These are phyloP conservation scores for Sarocladium brachiariae DNA, from an alignment of 2,329 filamentous ascomycete species.

Conservation along the genomic window DNA sequence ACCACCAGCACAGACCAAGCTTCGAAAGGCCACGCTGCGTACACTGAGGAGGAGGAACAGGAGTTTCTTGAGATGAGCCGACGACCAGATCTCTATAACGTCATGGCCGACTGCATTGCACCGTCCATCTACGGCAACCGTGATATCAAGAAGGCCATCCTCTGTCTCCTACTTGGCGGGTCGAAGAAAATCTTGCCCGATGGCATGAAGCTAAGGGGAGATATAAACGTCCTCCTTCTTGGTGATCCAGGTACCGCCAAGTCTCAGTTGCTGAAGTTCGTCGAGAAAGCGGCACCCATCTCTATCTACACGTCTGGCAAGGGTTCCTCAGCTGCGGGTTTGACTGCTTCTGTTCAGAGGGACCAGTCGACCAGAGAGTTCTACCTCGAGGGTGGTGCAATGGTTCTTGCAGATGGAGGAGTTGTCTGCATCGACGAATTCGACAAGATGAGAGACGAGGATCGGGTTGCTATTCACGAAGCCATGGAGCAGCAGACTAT, in stretches of 20 bases:
- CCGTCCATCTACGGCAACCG: conserved; percentile 95
- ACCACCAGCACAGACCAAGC: conserved; percentile 86
- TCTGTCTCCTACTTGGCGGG: conserved; percentile 86
- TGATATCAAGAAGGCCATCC: conserved; percentile 96
- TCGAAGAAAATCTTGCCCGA: conserved; percentile 97
- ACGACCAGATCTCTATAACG: conserved; percentile 82
- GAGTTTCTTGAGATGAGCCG: conserved; percentile 90
- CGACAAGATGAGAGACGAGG: conserved; percentile 99
- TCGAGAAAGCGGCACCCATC: conserved; percentile 91
- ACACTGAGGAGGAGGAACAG: conserved; percentile 94
- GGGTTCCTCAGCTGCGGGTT: conserved; percentile 92
- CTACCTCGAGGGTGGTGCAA: conserved; percentile 94
- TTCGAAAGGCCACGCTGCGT: conserved; percentile 74
- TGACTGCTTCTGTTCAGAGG: conserved; percentile 93
- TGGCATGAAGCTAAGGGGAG: conserved; percentile 93
- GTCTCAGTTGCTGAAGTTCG: conserved; percentile 94
- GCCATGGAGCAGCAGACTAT: conserved; percentile 99
- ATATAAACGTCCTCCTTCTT: conserved; percentile 94
- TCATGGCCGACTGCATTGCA: conserved; percentile 87
- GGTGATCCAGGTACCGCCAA: conserved; percentile 98
- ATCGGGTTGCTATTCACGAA: conserved; percentile 96
- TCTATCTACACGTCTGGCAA: conserved; percentile 99
- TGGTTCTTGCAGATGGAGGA: conserved; percentile 95
- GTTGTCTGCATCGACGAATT: conserved; percentile 99
- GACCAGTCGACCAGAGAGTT: conserved; percentile 91